Evolutionary conservation across 306 rosid species (phyloP), one percentile per base, ranked within the genome.

Genomic region (Cucurbita moschata): DNA sequence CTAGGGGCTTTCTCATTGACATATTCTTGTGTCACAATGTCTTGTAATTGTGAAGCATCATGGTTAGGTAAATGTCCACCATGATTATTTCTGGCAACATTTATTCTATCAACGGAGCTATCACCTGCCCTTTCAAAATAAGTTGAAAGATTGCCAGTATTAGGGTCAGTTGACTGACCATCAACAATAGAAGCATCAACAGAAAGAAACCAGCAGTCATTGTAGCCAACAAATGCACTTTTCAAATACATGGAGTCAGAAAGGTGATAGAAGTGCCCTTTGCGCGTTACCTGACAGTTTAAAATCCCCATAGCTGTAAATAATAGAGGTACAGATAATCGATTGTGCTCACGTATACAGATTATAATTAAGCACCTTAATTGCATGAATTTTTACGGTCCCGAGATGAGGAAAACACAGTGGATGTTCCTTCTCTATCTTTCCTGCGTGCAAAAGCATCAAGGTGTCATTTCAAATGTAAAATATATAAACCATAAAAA

Each of bases 341-440:
- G 23, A 67, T 46, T 19, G 8, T 62, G 23, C 49, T 16, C 49
- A 7, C 47, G 13, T 18, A 39, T 62, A 37, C 40, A 44, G 40
- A 67, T 23, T 21, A 14, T 23, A 67, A 67, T 44, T 13, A 14
- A 67, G 72, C 21, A 85, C 89, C 89, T 79, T 83, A 21, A 86
- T 37, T 68, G 79, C 69, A 35, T 56, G 79, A 72, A 86, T 58
- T 23, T 72, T 79, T 61, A 86, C 64, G 14, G 46, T 58, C 59
- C 83, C 87, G 14, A 64, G 7, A 49, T 73, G 57, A 43, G 84
- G 71, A 70, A 81, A 79, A 69, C 82, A 77, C 60, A 72, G 74
- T 43, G 51, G 73, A 30, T 86, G 87, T 56, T 86, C 87, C 75
- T 79, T 66, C 66, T 81, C 81, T 38, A 86, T 75, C 64, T 77